Percentiles rank a stretch among this genome's conserved stretches.
These are phyloP conservation scores for Cytospora chrysosperma DNA, from an alignment of 2,329 filamentous ascomycete species.

Conservation along the genomic window DNA sequence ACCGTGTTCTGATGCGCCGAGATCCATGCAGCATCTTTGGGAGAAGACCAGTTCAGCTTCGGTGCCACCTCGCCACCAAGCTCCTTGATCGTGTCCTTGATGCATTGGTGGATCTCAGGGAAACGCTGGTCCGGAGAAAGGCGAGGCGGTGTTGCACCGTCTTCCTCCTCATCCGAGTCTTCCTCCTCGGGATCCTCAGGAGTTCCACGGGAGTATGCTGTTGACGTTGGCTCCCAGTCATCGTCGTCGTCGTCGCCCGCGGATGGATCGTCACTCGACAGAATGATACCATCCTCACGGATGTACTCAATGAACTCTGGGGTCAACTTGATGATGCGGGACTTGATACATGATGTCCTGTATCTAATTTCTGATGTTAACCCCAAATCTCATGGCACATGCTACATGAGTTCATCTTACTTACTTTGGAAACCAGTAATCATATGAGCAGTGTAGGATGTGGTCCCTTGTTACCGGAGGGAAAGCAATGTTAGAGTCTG, in stretches of 20 bases:
- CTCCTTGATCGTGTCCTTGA: slow-evolving; percentile 74
- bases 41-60: slow-evolving; percentile 96
- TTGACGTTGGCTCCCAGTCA: slow-evolving; percentile 47
- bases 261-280: slow-evolving; percentile 62
- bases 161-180: slow-evolving; percentile 50
- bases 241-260: slow-evolving; percentile 54
- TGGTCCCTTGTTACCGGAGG: slow-evolving; percentile 82
- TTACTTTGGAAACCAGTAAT: slow-evolving; percentile 82
- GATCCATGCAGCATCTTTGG: slow-evolving; percentile 96
- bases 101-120: slow-evolving; percentile 70
- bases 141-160: slow-evolving; percentile 46
- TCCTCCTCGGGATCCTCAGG: slow-evolving; percentile 44
- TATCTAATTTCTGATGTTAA: slow-evolving; percentile 54
- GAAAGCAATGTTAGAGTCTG: slow-evolving; percentile 58
- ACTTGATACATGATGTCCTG: slow-evolving; percentile 77
- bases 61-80: slow-evolving; percentile 85
- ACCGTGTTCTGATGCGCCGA: slow-evolving; percentile 80
- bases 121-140: slow-evolving; percentile 58
- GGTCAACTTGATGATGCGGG: slow-evolving; percentile 76
- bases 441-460: slow-evolving; percentile 92
- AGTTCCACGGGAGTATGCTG: slow-evolving; percentile 32
- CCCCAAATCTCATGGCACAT: neutral
- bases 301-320: slow-evolving; percentile 80
- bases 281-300: slow-evolving; percentile 85
- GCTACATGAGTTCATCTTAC: slow-evolving; percentile 26